A percentile compares a stretch with the other conserved stretches of the same genome.
Evolutionary conservation across 306 rosid species (phyloP).

Genomic region (Canavalia gladiata): DNA sequence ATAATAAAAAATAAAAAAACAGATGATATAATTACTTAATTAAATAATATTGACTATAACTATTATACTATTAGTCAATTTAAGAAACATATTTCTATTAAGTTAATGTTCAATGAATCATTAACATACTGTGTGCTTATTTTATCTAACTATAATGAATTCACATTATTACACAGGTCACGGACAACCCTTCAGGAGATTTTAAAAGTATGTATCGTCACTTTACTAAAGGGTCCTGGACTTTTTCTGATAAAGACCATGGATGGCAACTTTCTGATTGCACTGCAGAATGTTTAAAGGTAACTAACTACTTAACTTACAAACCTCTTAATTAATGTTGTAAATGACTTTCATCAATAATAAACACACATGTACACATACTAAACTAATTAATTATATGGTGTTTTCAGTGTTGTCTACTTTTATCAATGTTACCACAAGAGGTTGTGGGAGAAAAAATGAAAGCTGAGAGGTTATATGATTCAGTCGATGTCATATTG

Average conservation of each 20-base stretch:
- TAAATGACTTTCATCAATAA: neutral
- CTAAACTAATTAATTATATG: neutral
- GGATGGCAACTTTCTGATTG: slow-evolving; percentile 95
- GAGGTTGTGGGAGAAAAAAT: slow-evolving; percentile 77
- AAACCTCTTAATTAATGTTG: too few relatives aligned
- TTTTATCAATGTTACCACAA: slow-evolving; percentile 64
- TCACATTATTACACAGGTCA: slow-evolving; percentile 48
- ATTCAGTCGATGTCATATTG: slow-evolving; percentile 70
- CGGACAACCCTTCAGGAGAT: slow-evolving; percentile 68
- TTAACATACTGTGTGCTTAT: too few relatives aligned
- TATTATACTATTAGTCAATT: too few relatives aligned
- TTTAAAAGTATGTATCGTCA: slow-evolving; percentile 74
- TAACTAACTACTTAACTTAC: slow-evolving; percentile 27
- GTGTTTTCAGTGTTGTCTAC: slow-evolving; percentile 69
- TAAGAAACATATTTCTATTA: too few relatives aligned
- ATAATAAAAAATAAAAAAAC: too few relatives aligned
- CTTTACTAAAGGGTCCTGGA: slow-evolving; percentile 86
- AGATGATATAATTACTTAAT: neutral
- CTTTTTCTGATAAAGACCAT: slow-evolving; percentile 83
- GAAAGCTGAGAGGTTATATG: slow-evolving; percentile 63
- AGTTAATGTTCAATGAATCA: too few relatives aligned
- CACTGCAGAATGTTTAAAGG: slow-evolving; percentile 83
- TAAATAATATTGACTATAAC: too few relatives aligned
- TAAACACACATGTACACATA: neutral
- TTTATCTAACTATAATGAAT: too few relatives aligned